Percentiles rank a stretch among this genome's conserved stretches.
These are phyloP conservation scores for Diaporthe sp. DNA, from an alignment of 2,329 filamentous ascomycete species.

Conservation along the genomic window DNA sequence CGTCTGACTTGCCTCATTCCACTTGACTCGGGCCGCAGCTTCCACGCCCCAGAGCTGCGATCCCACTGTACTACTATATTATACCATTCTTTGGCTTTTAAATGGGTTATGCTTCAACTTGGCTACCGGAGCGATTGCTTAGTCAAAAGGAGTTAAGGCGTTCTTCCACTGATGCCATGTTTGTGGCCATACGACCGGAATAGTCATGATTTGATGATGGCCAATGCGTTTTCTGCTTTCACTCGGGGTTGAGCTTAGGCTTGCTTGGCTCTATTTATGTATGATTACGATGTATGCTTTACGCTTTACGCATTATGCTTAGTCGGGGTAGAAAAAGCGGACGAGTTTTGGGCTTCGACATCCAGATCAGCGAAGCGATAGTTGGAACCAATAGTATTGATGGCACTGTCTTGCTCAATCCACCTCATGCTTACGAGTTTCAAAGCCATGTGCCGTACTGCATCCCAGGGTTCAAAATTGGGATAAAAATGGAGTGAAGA, in stretches of 20 bases:
- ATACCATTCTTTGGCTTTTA: constrained; percentile 1
- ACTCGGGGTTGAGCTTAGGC: background rate
- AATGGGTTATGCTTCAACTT: background rate
- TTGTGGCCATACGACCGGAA: background rate
- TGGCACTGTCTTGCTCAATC: background rate
- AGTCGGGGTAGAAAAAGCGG: background rate
- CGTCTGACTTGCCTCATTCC: background rate
- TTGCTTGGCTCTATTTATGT: constrained; percentile 4
- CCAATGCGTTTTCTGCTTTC: background rate
- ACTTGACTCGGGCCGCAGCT: background rate
- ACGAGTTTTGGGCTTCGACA: background rate
- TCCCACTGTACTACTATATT: constrained; percentile 11
- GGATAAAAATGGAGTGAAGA: constrained; percentile 34
- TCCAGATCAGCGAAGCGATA: background rate
- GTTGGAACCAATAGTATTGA: background rate
- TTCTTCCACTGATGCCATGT: background rate
- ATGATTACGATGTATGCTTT: constrained; percentile 37
- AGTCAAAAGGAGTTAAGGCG: constrained; percentile 10
- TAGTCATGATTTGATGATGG: background rate
- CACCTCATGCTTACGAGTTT: background rate
- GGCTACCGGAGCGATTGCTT: background rate
- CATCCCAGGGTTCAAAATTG: background rate
- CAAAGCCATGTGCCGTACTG: background rate
- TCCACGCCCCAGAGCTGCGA: background rate
- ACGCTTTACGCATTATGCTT: constrained; percentile 26